Base-by-base conservation (phyloP, 1,284 basidiomycete genomes). In the Boletellus dicymbophilus region DNA sequence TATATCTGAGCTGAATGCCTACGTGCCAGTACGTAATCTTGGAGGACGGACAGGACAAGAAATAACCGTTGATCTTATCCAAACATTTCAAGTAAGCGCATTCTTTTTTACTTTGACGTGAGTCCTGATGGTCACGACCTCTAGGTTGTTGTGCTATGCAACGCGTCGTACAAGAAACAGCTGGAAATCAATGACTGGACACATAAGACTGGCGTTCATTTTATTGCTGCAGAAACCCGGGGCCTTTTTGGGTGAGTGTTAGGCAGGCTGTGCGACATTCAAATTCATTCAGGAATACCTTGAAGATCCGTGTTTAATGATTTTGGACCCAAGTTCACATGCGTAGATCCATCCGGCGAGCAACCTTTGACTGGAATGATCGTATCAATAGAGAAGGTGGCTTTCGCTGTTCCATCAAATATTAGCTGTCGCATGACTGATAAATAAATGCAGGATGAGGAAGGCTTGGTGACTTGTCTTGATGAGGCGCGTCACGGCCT, bases 401-500 rank as follows among this genome's bases (percentile, higher is more conserved):
- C 13, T 28, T 47, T 44, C 20, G 9, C 66, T 63, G 41, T 42
- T 41, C 41, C 41, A 45, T 23, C 21, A 15, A 28, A 13, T 26
- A 36, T 22, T 34, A 40, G 26, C 26, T 28, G 16, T 49, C 25
- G 25, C 39, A 53, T 49, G 47, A 3, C 37, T 51, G 22, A 56
- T 41, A 12, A 37, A n/a, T n/a, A 48, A 20, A 6, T 23, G 1
- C 52, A 95, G 91, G 88, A 89, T 57, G 75, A 79, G 30, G 94
- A 98, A 46, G 95, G 90, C 20, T 72, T 99, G 16, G 97, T 99
- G 6, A 98, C 97, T 11, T 98, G 95, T 66, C 75, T 98, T 52
- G 97, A 99, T 62, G 97, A 99, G 75, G 93, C 96, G 6, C 84
- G 97, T 52, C 97, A 99, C 68, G 97, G 97, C 26, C 82, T 99